phyloP scores from a whole-genome alignment of 148 eudicot genomes.

The Diospyros lotus region DNA sequence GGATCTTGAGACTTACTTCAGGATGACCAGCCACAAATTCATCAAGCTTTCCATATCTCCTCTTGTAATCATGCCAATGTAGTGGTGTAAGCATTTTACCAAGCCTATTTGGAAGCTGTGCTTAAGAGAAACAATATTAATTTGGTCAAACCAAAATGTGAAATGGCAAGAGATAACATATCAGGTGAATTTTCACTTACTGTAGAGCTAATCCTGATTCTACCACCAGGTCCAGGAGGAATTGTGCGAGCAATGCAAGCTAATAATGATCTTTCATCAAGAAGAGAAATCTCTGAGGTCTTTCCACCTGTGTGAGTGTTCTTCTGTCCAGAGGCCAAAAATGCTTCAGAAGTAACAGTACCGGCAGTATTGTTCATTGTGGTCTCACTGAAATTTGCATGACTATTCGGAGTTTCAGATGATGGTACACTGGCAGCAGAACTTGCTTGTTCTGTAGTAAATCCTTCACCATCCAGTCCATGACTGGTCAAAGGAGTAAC shows the following conservation, averaged over 20 bases:
- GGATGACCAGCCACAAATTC: constrained; percentile 90
- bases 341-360: constrained; percentile 33
- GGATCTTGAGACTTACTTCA: constrained; percentile 47
- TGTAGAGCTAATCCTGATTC: constrained; percentile 85
- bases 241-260: constrained; percentile 86
- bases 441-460: constrained; percentile 31
- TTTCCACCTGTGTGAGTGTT: constrained; percentile 32
- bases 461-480: constrained; percentile 36
- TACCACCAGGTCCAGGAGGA: constrained; percentile 83
- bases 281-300: constrained; percentile 44
- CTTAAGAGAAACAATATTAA: constrained; percentile 4
- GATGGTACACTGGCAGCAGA: constrained; percentile 36
- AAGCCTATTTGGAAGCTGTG: constrained; percentile 93
- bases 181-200: constrained; percentile 32
- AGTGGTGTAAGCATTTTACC: constrained; percentile 97
- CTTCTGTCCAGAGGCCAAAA: constrained; percentile 39
- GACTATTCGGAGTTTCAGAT: constrained; percentile 37
- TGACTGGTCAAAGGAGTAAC: constrained; percentile 23
- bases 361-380: constrained; percentile 30
- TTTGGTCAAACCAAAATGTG: constrained; percentile 1
- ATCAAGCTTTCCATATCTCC: constrained; percentile 85
- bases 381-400: constrained; percentile 33
- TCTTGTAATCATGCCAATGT: constrained; percentile 96
- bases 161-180: neutral
- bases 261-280: constrained; percentile 80